Percentiles rank a stretch among this genome's conserved stretches.
Evolutionary conservation across 2,329 filamentous ascomycete species (phyloP).

Genomic region (Botrytis elliptica): DNA sequence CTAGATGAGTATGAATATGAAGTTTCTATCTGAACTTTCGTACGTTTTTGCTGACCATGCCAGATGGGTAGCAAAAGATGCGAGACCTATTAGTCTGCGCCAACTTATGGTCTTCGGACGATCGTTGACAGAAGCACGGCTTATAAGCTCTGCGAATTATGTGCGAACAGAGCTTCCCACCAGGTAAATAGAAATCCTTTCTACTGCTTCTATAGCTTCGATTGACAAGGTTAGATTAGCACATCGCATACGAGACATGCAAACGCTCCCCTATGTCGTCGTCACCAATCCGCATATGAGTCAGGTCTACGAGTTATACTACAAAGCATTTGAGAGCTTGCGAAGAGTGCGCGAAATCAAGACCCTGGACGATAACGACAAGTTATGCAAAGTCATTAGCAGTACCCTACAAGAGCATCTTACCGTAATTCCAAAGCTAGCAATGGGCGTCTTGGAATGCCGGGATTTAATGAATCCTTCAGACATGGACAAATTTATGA

Average conservation of each 20-base stretch:
- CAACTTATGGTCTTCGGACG: conserved; percentile 97
- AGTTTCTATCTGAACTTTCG: conserved; percentile 30
- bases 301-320: conserved; percentile 95
- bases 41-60: conserved; percentile 22
- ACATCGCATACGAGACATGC: conserved; percentile 94
- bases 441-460: conserved; percentile 92
- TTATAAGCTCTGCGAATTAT: conserved; percentile 96
- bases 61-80: conserved; percentile 91
- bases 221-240: conserved; percentile 61
- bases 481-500: conserved; percentile 92
- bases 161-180: conserved; percentile 92
- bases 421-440: conserved; percentile 88
- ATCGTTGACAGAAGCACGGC: conserved; percentile 81
- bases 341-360: conserved; percentile 81
- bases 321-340: conserved; percentile 90
- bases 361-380: conserved; percentile 84
- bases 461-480: conserved; percentile 76
- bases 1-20: conserved; percentile 56
- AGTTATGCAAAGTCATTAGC: conserved; percentile 76
- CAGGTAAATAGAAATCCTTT: conserved; percentile 49
- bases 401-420: conserved; percentile 83
- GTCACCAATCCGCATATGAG: conserved; percentile 94
- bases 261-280: conserved; percentile 91
- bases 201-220: not conserved
- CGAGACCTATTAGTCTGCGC: conserved; percentile 90